Percentiles rank a stretch among this genome's conserved stretches.
Evolutionary conservation across 805 yeast species (phyloP).

Genomic region (Vanderwaltozyma verrucispora): DNA sequence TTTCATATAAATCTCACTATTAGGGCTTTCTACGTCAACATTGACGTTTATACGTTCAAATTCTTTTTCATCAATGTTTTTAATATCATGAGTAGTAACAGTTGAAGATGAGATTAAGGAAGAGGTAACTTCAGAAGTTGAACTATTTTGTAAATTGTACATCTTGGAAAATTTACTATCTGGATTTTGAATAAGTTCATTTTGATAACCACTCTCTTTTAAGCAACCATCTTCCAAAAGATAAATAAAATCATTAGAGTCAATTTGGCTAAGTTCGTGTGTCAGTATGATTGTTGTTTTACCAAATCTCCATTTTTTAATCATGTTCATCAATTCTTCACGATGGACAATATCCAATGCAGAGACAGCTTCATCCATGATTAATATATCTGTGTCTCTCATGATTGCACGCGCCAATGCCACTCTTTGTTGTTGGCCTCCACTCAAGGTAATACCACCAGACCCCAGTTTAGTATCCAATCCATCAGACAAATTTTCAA

Average conservation of each 20-base stretch:
- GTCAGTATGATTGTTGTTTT: constrained; percentile 75
- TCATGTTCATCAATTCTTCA: constrained; percentile 35
- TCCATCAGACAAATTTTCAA: constrained; percentile 43
- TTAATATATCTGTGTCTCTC: constrained; percentile 61
- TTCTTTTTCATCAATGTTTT: constrained; percentile 1
- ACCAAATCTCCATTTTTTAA: constrained; percentile 51
- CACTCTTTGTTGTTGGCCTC: constrained; percentile 84
- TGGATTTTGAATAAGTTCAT: constrained; percentile 19
- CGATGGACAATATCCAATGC: constrained; percentile 58
- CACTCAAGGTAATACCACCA: constrained; percentile 50
- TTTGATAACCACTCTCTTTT: constrained; percentile 34
- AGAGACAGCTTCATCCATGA: constrained; percentile 79
- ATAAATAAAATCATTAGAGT: constrained; percentile 44
- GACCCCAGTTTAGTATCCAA: constrained; percentile 41
- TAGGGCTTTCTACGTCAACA: constrained; percentile 5
- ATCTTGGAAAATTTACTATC: constrained; percentile 8
- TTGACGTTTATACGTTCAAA: neutral
- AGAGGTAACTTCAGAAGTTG: constrained; percentile 1
- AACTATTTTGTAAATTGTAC: constrained; percentile 3
- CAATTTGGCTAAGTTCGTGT: constrained; percentile 59
- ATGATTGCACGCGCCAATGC: constrained; percentile 76
- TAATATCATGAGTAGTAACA: no score
- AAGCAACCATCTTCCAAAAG: constrained; percentile 52
- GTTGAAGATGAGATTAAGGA: neutral
- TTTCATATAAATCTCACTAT: constrained; percentile 1